Evolutionary conservation across 345 rosid species (phyloP), one percentile per base, ranked within the genome.

Genomic region (Citrus sp.): DNA sequence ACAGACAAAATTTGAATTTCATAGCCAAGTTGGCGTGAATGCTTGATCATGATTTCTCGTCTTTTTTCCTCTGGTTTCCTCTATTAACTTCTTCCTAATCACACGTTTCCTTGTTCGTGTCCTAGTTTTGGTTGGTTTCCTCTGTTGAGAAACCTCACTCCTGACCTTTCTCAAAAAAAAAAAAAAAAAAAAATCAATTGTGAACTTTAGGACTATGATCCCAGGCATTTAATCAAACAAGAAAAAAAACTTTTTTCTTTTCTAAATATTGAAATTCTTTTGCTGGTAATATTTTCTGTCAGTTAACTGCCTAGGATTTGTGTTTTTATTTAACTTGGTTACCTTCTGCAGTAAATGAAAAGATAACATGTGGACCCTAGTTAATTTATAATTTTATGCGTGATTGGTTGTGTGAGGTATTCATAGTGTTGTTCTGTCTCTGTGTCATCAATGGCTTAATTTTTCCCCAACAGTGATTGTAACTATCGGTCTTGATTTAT

Each of bases 21-120:
- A 38, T 27, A 14, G 61, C 30, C 73, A 74, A 19, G 46, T 64
- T 25, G 34, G 67, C 35, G 63, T 63, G 6, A 64, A 25, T 12
- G 32, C 67, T 58, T 38, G 70, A 58, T 58, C 72, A 63, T 77
- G 79, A 51, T 70, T 77, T 30, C 46, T 70, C 77, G 51, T 74
- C 60, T 51, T 74, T 68, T 59, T 35, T 76, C 75, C 25, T 49
- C 1, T 35, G 38, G 7, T 35, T 7, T 37, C 9, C 9, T 37
- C 40, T 37, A 22, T 32, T 51, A 10, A 60, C 40, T 70, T 56
- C 16, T 40, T 35, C 16, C 30, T 35, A 66, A 34, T 59, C 59
- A 28, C 27, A 54, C 55, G 21, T 76, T 65, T 42, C 18, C 40
- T 25, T 79, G 61, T 76, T 72, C 5, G 62, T 72, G 69, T 79